phyloP scores from a whole-genome alignment of 768 basidiomycete genomes.

The Rhodosporidiobolus odoratus region DNA sequence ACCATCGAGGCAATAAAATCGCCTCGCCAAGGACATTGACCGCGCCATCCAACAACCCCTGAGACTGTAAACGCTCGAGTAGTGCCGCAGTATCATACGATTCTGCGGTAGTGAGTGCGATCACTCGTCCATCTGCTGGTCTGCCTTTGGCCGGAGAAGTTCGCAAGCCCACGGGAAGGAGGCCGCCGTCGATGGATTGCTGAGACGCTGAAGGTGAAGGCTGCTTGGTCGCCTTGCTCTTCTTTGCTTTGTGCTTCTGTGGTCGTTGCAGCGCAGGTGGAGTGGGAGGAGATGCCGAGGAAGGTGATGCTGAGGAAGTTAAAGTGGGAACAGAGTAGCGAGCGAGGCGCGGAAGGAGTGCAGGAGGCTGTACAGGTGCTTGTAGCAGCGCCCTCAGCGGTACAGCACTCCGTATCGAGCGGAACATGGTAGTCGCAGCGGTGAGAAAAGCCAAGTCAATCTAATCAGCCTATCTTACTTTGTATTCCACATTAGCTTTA shows the following conservation, averaged over 20 bases:
- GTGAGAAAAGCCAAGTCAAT: no score
- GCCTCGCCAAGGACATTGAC: slow-evolving; percentile 34
- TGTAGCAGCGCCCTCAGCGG: not conserved
- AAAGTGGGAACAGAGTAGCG: not conserved
- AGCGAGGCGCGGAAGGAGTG: not conserved
- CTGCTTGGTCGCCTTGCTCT: not conserved
- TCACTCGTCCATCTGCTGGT: slow-evolving; percentile 25
- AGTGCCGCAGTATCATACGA: slow-evolving; percentile 38
- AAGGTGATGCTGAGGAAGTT: not conserved
- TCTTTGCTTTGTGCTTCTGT: slow-evolving; percentile 31
- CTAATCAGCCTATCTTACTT: no score
- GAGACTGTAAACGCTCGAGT: slow-evolving; percentile 21
- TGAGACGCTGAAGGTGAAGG: not conserved
- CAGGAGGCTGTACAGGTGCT: not conserved
- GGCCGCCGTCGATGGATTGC: not conserved
- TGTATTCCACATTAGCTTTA: no score
- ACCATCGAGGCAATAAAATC: slow-evolving; percentile 30
- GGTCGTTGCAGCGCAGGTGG: slow-evolving; percentile 5
- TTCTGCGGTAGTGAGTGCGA: slow-evolving; percentile 39
- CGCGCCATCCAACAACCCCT: slow-evolving; percentile 29
- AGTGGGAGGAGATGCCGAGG: not conserved
- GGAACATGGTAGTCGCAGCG: no score
- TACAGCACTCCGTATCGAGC: not conserved
- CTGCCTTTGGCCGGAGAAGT: not conserved
- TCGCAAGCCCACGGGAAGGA: not conserved